Base-by-base conservation (phyloP, 169 alveolate genomes). In the Plasmodium gonderi region DNA sequence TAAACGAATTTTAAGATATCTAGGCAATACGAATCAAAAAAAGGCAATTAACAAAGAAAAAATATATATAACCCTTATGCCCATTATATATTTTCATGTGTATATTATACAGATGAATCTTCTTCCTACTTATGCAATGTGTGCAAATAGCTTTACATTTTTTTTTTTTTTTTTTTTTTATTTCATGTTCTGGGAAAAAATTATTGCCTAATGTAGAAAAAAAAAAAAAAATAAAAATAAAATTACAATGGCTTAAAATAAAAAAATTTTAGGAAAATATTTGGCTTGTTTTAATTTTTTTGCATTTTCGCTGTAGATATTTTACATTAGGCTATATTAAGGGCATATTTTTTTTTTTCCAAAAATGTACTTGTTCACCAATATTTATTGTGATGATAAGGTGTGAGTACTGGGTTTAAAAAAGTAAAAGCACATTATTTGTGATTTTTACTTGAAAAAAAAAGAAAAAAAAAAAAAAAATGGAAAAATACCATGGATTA, bases 401-500 rank as follows among this genome's bases (percentile, higher is more conserved):
- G 92, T 72, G 92, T 72, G 38, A 47, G 60, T 69, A 69, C 60
- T 51, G 42, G n/a, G 65, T 82, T 69, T 68, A 20, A 29, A 68
- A 54, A 33, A 72, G 91, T 82, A 82, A 82, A 82, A 82, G 92
- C 92, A 82, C 92, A 82, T 23, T 54, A 69, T 82, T 69, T 82
- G 92, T 82, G 92, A 82, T 82, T 69, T 72, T 82, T 69, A 68
- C 92, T 82, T 82, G 9, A 74, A 45, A 33, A 17, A 80, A 26
- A 2, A 67, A 69, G 45, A 44, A 89, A 26, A 96, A 33, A 17
- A 80, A 26, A 2, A 67, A 69, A 67, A 44, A 89, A 26, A 96
- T 97, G 98, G 99, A 98, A 94, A 96, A 97, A 79, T 98, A 98
- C 93, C 98, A 98, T 93, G 98, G 98, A 92, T 95, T 98, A 80